These are phyloP conservation scores for Phytopythium kandeliae DNA, from an alignment of 352 stramenopile genomes.

Conservation along the genomic window DNA sequence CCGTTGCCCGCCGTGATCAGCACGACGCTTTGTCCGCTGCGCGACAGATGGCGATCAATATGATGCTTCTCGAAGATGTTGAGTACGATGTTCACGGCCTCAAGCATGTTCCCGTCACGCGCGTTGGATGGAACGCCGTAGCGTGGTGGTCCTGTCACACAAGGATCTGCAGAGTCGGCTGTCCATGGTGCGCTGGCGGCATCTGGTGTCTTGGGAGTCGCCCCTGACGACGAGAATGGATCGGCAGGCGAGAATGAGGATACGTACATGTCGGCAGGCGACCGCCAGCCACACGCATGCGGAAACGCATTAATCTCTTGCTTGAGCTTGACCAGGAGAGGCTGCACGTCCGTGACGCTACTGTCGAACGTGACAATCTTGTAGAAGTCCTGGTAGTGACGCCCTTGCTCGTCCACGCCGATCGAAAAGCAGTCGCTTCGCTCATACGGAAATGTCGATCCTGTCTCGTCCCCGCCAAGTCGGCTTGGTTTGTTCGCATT, in stretches of 20 bases:
- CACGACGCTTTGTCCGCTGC: constrained; percentile 95
- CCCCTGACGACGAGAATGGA: constrained; percentile 1
- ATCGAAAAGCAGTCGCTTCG: constrained; percentile 62
- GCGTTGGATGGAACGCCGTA: constrained; percentile 57
- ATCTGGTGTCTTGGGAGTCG: not conserved
- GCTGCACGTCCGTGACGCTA: constrained; percentile 56
- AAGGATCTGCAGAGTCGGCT: constrained; percentile 6
- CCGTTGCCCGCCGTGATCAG: constrained; percentile 94
- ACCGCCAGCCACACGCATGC: constrained; percentile 57
- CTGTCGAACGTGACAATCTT: constrained; percentile 79
- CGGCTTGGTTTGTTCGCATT: constrained; percentile 9
- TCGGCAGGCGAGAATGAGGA: constrained; percentile 19
- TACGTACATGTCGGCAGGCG: constrained; percentile 35
- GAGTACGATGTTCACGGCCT: constrained; percentile 97
- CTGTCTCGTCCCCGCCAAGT: constrained; percentile 16
- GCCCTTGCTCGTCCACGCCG: constrained; percentile 67
- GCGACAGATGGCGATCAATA: constrained; percentile 94
- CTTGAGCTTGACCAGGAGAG: constrained; percentile 69
- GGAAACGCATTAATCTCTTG: constrained; percentile 74
- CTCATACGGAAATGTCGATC: constrained; percentile 61
- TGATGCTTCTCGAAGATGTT: constrained; percentile 99
- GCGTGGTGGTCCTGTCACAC: constrained; percentile 9
- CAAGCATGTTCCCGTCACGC: constrained; percentile 93
- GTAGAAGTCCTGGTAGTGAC: constrained; percentile 85
- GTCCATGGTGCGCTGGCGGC: constrained; percentile 1